Evolutionary conservation across 768 basidiomycete species (phyloP).

Genomic region (button mushroom (Agaricus bisporus)): DNA sequence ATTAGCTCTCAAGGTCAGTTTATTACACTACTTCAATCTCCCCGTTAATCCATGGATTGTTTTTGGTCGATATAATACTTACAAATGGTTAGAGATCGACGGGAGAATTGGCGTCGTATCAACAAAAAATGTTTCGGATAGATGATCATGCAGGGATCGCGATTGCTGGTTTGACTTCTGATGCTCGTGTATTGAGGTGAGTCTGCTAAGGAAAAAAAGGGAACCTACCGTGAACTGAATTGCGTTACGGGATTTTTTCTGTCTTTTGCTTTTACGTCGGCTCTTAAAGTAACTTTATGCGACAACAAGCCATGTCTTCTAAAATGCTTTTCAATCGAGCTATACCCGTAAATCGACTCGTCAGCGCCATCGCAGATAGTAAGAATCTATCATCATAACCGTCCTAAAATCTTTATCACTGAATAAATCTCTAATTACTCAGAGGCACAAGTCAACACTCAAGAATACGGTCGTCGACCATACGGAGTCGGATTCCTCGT

Average conservation of each 20-base stretch:
- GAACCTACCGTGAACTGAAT: too few species aligned
- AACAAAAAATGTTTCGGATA: constrained; percentile 99
- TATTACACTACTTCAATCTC: too few species aligned
- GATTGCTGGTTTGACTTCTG: constrained; percentile 97
- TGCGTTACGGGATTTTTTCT: neutral
- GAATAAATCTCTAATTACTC: too few species aligned
- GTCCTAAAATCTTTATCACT: too few species aligned
- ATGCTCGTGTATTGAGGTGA: constrained; percentile 94
- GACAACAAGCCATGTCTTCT: constrained; percentile 94
- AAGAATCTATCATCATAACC: constrained; percentile 19
- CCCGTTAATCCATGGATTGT: too few species aligned
- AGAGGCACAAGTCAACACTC: constrained; percentile 99
- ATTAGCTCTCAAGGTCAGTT: constrained; percentile 81
- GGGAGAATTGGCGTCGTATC: constrained; percentile 97
- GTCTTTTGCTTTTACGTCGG: neutral
- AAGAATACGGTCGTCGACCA: constrained; percentile 94
- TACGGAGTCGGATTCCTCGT: constrained; percentile 99
- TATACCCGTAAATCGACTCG: constrained; percentile 89
- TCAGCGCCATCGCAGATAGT: constrained; percentile 94
- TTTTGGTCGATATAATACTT: neutral
- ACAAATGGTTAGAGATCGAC: constrained; percentile 71
- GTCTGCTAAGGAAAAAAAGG: constrained; percentile 13
- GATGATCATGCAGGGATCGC: constrained; percentile 99
- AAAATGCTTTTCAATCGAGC: constrained; percentile 95
- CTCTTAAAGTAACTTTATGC: constrained; percentile 86